These are phyloP conservation scores for Penicillium corylophilum DNA, from an alignment of 2,329 filamentous ascomycete species.

Conservation along the genomic window DNA sequence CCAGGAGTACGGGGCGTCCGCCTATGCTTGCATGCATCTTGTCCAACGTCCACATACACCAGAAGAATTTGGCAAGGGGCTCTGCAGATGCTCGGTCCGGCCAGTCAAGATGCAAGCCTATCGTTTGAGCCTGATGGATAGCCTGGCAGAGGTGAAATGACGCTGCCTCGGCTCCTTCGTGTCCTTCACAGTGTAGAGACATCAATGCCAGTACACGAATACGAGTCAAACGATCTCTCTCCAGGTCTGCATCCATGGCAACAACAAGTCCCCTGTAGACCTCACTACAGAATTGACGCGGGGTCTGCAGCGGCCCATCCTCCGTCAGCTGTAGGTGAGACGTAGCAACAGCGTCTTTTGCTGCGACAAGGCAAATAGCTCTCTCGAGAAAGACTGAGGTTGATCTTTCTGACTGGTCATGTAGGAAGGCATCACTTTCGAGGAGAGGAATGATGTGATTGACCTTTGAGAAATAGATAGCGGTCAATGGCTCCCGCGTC, in stretches of 20 bases:
- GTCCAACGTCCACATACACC: conserved; percentile 44
- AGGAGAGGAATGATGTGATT: conserved; percentile 41
- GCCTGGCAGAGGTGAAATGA: conserved; percentile 42
- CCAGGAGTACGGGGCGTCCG: conserved; percentile 40
- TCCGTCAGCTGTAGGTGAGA: conserved; percentile 32
- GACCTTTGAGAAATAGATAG: conserved; percentile 39
- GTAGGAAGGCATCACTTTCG: conserved; percentile 28
- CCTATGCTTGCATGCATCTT: conserved; percentile 44
- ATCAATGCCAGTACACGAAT: conserved; percentile 41
- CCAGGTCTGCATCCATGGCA: conserved; percentile 40
- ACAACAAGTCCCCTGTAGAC: conserved; percentile 38
- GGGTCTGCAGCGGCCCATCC: conserved; percentile 30
- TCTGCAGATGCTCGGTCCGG: conserved; percentile 32
- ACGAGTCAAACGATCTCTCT: conserved; percentile 37
- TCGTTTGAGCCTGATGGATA: conserved; percentile 43
- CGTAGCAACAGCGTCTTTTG: conserved; percentile 36
- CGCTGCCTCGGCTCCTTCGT: conserved; percentile 41
- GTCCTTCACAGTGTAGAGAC: conserved; percentile 43
- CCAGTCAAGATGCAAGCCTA: conserved; percentile 40
- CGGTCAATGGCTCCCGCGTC: conserved; percentile 32
- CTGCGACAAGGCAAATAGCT: conserved; percentile 42
- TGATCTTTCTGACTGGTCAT: conserved; percentile 24
- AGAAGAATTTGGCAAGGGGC: conserved; percentile 36
- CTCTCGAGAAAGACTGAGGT: conserved; percentile 39
- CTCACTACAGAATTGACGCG: conserved; percentile 40